Percentiles rank a stretch among this genome's conserved stretches.
Evolutionary conservation across 768 basidiomycete genomes (phyloP).

Genomic region (Crassisporium funariophilum): DNA sequence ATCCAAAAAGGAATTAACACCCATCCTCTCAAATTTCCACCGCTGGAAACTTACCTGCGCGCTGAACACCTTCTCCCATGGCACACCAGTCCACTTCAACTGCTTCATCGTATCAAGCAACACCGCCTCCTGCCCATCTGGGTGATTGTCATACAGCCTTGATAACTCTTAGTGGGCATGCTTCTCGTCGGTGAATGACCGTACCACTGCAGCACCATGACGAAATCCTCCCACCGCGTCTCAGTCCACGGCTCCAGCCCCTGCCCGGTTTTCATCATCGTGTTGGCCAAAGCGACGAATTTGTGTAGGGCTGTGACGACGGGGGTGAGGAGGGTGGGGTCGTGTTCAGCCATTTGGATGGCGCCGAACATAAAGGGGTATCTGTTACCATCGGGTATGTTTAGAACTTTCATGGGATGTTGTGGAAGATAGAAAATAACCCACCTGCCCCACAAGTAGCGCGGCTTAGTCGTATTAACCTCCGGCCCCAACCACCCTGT

Average conservation of each 20-base stretch:
- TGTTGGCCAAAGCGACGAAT: slow-evolving; percentile 53
- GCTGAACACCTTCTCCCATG: slow-evolving; percentile 57
- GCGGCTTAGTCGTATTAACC: slow-evolving; percentile 52
- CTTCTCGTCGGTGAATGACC: neutral
- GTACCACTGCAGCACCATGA: slow-evolving; percentile 57
- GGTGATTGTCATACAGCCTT: slow-evolving; percentile 59
- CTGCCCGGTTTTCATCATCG: slow-evolving; percentile 53
- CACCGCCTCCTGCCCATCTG: slow-evolving; percentile 48
- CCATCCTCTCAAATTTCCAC: neutral
- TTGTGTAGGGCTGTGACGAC: slow-evolving; percentile 55
- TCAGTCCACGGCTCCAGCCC: slow-evolving; percentile 57
- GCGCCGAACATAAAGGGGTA: slow-evolving; percentile 63
- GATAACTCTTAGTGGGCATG: neutral
- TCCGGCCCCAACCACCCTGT: slow-evolving; percentile 62
- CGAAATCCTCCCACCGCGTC: slow-evolving; percentile 62
- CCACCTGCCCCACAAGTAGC: slow-evolving; percentile 56
- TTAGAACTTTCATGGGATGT: neutral
- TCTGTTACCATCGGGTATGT: slow-evolving; percentile 22
- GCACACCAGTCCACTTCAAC: slow-evolving; percentile 52
- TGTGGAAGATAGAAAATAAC: neutral
- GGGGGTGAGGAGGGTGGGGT: slow-evolving; percentile 42
- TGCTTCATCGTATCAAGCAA: slow-evolving; percentile 56
- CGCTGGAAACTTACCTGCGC: slow-evolving; percentile 31
- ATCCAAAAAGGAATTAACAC: slow-evolving; percentile 1
- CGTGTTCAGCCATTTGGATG: slow-evolving; percentile 54